Conservation (phyloP, 1,139 yeast genomes). For the Debaryomyces robertsiae region DNA sequence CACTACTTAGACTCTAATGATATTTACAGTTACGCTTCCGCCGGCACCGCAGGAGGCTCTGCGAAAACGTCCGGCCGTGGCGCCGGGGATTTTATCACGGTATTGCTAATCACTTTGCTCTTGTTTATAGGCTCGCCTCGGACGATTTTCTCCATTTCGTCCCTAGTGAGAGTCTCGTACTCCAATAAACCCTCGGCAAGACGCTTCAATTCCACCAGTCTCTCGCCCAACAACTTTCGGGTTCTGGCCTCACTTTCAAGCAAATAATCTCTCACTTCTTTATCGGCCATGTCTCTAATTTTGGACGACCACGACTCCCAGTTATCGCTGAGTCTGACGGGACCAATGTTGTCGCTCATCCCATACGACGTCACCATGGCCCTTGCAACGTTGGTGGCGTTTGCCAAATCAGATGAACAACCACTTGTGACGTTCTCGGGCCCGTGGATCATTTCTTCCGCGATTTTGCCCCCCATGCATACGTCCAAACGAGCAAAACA, state of each 20-base stretch:
- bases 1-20: background rate
- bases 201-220: conserved; percentile 73
- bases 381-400: conserved; percentile 90
- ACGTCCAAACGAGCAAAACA: conserved; percentile 92
- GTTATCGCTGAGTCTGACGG: conserved; percentile 80
- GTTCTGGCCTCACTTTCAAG: conserved; percentile 81
- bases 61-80: conserved; percentile 14
- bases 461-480: conserved; percentile 98
- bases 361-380: conserved; percentile 98
- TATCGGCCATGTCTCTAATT: conserved; percentile 86
- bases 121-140: conserved; percentile 74
- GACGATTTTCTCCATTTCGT: conserved; percentile 85
- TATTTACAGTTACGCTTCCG: conserved; percentile 16
- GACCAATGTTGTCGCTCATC: conserved; percentile 93
- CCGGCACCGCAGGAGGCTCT: conserved; percentile 25
- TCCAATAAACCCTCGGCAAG: conserved; percentile 92
- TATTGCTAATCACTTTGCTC: conserved; percentile 69
- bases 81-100: conserved; percentile 58
- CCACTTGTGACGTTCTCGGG: conserved; percentile 92
- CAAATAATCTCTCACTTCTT: conserved; percentile 79
- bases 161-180: conserved; percentile 90
- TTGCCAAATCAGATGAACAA: conserved; percentile 86
- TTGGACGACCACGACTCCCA: conserved; percentile 96
- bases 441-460: conserved; percentile 92
- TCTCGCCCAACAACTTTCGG: conserved; percentile 62